Base-by-base conservation (phyloP, 1,139 yeast genomes). In the Scheffersomyces insectosa region DNA sequence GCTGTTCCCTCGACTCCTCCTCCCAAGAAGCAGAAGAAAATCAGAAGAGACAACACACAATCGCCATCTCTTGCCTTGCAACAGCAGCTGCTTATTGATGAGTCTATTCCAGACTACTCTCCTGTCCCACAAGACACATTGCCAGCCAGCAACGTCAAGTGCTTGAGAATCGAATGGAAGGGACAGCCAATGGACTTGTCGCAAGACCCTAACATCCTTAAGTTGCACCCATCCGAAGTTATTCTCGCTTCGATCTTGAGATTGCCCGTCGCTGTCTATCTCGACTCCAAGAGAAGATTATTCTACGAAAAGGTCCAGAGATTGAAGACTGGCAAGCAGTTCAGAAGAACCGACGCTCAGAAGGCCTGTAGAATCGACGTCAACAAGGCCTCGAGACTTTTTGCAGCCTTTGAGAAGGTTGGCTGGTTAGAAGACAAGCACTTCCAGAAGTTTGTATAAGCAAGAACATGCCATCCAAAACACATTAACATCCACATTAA, bases 351-450 rank as follows among this genome's bases (percentile, higher is more conserved):
- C 0, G 99, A 93, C 65, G 95, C 97, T 11, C 98, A 93, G 67
- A 91, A 93, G 74, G 96, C 97, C 8, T 91, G 98, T 64, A 82
- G 97, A 54, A 91, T 93, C 50, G 99, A 93, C 66, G 99, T 93
- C 44, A 93, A 93, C 67, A 93, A 93, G 67, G 98, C 98, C 1
- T 85, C 95, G 43, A 78, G 98, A 56, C 72, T 93, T 45, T 93
- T 83, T 73, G 95, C 95, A 28, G 95, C 97, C 28, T 93, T 83
- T 63, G 98, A 93, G 66, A 87, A 85, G 66, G 96, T 88, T 35
- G 98, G 98, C 38, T 93, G 98, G 98, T 80, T 93, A 50, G 80
- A 88, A 28, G 97, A 91, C 65, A 72, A 73, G 36, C 81, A 83
- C 64, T 89, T 91, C 65, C 71, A 67, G 45, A 74, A 78, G 62